Evolutionary conservation across 164 flowering plant species (phyloP).

Genomic region (Magnolia officinalis): DNA sequence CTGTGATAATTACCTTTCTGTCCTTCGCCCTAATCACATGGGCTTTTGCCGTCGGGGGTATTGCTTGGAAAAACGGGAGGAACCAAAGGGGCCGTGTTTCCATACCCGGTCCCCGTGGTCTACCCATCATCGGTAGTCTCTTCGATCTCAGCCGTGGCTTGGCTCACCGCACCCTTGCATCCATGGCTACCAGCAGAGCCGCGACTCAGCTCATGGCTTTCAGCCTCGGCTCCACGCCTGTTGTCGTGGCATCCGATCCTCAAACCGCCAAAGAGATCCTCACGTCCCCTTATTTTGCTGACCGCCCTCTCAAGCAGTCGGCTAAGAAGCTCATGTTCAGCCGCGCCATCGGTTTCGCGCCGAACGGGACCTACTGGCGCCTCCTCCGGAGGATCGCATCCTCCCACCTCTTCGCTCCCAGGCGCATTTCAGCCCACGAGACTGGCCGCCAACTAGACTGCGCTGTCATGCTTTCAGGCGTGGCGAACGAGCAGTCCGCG

Average conservation of each 20-base stretch:
- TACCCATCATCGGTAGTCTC: slow-evolving; percentile 59
- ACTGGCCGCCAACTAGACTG: slow-evolving; percentile 37
- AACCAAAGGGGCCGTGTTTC: slow-evolving; percentile 31
- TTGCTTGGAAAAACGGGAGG: slow-evolving; percentile 62
- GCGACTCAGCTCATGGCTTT: slow-evolving; percentile 64
- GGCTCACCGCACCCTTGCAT: slow-evolving; percentile 55
- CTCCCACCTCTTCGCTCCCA: slow-evolving; percentile 58
- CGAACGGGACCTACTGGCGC: slow-evolving; percentile 70
- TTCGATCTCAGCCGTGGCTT: slow-evolving; percentile 40
- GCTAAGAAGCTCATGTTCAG: slow-evolving; percentile 60
- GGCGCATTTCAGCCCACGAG: slow-evolving; percentile 48
- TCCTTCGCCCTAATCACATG: slow-evolving; percentile 35
- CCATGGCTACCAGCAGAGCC: slow-evolving; percentile 27
- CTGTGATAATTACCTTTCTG: slow-evolving; percentile 15
- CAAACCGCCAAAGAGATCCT: slow-evolving; percentile 54
- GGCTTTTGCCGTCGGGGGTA: slow-evolving; percentile 51
- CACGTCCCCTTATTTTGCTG: slow-evolving; percentile 53
- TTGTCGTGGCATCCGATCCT: slow-evolving; percentile 57
- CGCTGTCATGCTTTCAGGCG: slow-evolving; percentile 32
- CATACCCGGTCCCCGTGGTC: slow-evolving; percentile 60
- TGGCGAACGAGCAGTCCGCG: slow-evolving; percentile 25
- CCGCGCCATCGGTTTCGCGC: slow-evolving; percentile 83
- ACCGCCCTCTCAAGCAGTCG: slow-evolving; percentile 72
- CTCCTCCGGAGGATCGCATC: slow-evolving; percentile 54
- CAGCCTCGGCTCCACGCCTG: slow-evolving; percentile 58